Base-by-base conservation (phyloP, 1,139 yeast species). In the Yamadazyma oceani region DNA sequence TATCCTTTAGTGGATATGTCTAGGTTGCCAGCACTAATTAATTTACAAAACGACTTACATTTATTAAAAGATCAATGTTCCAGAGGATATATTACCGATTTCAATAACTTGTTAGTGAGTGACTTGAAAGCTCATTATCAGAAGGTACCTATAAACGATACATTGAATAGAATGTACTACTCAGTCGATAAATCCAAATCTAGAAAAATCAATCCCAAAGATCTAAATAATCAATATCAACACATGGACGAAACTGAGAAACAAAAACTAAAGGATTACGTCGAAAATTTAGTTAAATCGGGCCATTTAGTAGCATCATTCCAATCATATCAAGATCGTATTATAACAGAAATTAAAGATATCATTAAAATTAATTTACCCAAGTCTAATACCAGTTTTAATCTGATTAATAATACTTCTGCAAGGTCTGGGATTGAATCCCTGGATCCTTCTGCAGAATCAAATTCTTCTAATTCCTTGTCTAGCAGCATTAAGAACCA, bases 291-390 rank as follows among this genome's bases (percentile, higher is more conserved):
- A 30, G 66, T 77, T 9, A 75, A 80, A 44, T 78, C 90, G 28
- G 84, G 82, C 24, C 80, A 78, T 49, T 61, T 89, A 31, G 70
- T 78, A 2, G 69, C 76, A 16, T 88, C 95, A 0, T 83, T 83
- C 50, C 68, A 73, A 26, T 54, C 68, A 7, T 89, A 85, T 57
- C 87, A 84, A 52, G 94, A 82, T 19, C 69, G 71, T 25, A 78
- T 85, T 14, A 67, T 82, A 11, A 66, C 72, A 4, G 96, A 88
- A 51, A 73, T 88, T 34, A 89, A 89, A 55, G 72, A 75, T 25
- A 78, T 88, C 19, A 86, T 89, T 34, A 78, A 86, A 46, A 64
- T 62, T 16, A 71, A 78, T 48, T 60, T 89, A 37, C 96, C 96
- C 0, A 54, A 49, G 39, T 33, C 38, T 16, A 39, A 42, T 12